A percentile compares a stretch with the other conserved stretches of the same genome.
phyloP scores from a whole-genome alignment of 2,329 filamentous ascomycete genomes.

The Thielaviopsis musarum region DNA sequence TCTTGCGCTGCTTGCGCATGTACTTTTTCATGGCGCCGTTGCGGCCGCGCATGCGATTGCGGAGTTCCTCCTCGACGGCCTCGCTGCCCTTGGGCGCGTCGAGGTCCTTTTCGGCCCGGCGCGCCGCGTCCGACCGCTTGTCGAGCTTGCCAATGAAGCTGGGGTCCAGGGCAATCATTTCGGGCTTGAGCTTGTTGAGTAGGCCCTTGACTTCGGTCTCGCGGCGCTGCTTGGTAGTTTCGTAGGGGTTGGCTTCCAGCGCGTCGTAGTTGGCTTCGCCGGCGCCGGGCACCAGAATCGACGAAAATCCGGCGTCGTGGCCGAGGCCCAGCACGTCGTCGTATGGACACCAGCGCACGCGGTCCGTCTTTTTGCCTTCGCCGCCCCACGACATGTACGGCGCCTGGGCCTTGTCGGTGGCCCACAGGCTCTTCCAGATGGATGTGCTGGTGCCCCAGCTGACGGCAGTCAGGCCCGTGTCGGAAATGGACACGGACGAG shows the following conservation, averaged over 20 bases:
- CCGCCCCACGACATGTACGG: slow-evolving; percentile 92
- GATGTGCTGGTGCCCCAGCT: slow-evolving; percentile 82
- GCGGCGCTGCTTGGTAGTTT: slow-evolving; percentile 80
- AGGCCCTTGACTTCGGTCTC: slow-evolving; percentile 79
- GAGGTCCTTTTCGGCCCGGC: slow-evolving; percentile 60
- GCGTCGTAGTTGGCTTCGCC: slow-evolving; percentile 95
- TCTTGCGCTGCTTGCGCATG: slow-evolving; percentile 75
- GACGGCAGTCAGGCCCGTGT: slow-evolving; percentile 72
- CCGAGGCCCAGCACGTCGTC: slow-evolving; percentile 82
- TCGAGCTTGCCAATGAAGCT: slow-evolving; percentile 84
- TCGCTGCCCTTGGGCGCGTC: slow-evolving; percentile 45
- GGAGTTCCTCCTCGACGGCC: slow-evolving; percentile 38
- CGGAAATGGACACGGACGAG: slow-evolving; percentile 72
- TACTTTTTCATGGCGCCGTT: slow-evolving; percentile 81
- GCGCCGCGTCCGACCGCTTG: slow-evolving; percentile 59
- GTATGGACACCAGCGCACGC: slow-evolving; percentile 80
- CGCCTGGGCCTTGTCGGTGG: slow-evolving; percentile 62
- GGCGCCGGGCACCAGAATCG: slow-evolving; percentile 80
- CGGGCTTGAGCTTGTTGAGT: slow-evolving; percentile 85
- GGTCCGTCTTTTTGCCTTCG: slow-evolving; percentile 64
- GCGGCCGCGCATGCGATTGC: slow-evolving; percentile 71
- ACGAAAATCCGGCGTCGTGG: slow-evolving; percentile 75
- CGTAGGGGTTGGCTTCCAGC: slow-evolving; percentile 86
- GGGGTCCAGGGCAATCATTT: slow-evolving; percentile 92
- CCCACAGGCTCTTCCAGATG: slow-evolving; percentile 82